Evolutionary conservation across 371 early-diverging fungal genomes (phyloP).

Genomic region (Haplosporangium sp.): DNA sequence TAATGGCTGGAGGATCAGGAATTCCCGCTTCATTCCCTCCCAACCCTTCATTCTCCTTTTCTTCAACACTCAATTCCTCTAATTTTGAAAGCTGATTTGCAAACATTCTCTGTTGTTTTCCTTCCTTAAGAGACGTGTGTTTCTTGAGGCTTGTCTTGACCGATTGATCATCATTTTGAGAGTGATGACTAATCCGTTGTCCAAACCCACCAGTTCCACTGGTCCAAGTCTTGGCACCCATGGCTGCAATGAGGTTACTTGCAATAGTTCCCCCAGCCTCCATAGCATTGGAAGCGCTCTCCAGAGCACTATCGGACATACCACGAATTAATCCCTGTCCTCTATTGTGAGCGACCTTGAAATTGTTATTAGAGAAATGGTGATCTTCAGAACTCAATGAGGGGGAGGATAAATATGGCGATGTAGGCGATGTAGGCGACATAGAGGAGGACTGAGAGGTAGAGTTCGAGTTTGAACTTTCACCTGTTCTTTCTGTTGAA

Average conservation of each 20-base stretch:
- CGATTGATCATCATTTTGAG: conserved; percentile 8
- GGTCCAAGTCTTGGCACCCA: conserved; percentile 44
- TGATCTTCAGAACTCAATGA: neutral
- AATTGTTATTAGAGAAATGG: neutral
- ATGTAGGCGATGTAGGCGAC: neutral
- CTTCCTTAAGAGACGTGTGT: conserved; percentile 39
- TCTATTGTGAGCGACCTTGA: neutral
- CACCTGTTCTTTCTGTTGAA: neutral
- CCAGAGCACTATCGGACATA: conserved; percentile 49
- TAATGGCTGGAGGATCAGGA: conserved; percentile 2
- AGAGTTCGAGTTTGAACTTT: neutral
- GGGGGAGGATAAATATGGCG: conserved; percentile 8
- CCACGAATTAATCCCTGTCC: conserved; percentile 40
- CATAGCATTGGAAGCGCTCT: conserved; percentile 9
- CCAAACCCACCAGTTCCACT: conserved; percentile 33
- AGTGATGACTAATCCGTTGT: conserved; percentile 28
- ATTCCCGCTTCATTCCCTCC: neutral
- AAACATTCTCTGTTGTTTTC: conserved; percentile 21
- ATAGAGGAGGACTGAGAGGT: conserved; percentile 1
- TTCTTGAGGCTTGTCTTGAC: conserved; percentile 15
- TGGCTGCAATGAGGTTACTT: conserved; percentile 29
- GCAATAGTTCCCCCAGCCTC: conserved; percentile 25
- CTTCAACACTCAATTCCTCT: neutral
- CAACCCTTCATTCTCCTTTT: conserved; percentile 4
- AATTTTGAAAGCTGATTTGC: conserved; percentile 2